Evolutionary conservation across 2,329 filamentous ascomycete species (phyloP).

Genomic region (Orbilia brochopaga): DNA sequence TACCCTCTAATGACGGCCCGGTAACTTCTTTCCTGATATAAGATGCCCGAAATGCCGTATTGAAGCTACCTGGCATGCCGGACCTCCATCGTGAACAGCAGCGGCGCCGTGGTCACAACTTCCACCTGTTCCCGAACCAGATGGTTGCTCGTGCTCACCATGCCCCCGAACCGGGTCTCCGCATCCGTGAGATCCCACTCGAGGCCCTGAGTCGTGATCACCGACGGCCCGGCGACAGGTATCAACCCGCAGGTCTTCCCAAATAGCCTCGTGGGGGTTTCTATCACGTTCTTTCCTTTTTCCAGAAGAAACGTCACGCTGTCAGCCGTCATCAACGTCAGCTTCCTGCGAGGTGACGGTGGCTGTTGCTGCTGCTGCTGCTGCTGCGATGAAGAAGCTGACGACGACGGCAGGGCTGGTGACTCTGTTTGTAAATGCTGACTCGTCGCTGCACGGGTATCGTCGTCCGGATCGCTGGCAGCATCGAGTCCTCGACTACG

Average conservation of each 20-base stretch:
- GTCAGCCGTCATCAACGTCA: conserved; percentile 82
- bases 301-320: conserved; percentile 83
- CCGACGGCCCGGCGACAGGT: conserved; percentile 76
- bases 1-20: too few relatives aligned
- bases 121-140: conserved; percentile 68
- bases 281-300: conserved; percentile 70
- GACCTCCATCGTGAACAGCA: conserved; percentile 77
- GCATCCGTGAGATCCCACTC: conserved; percentile 90
- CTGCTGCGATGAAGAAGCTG: conserved; percentile 17
- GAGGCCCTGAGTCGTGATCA: conserved; percentile 79
- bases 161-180: conserved; percentile 75
- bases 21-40: too few relatives aligned
- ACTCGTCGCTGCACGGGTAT: conserved; percentile 5
- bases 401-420: conserved; percentile 52
- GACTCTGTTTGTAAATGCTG: conserved; percentile 55
- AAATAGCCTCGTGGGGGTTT: conserved; percentile 68
- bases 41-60: not conserved
- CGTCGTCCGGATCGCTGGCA: conserved; percentile 33
- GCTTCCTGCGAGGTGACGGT: conserved; percentile 59
- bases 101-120: conserved; percentile 68
- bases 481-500: conserved; percentile 56
- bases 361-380: not conserved
- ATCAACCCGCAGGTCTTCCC: conserved; percentile 82
- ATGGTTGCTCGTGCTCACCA: conserved; percentile 81
- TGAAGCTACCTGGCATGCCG: conserved; percentile 39